A percentile compares a stretch with the other conserved stretches of the same genome.
Evolutionary conservation across 192 early-diverging fungal species (phyloP).

Genomic region (Coemansia aciculifera): DNA sequence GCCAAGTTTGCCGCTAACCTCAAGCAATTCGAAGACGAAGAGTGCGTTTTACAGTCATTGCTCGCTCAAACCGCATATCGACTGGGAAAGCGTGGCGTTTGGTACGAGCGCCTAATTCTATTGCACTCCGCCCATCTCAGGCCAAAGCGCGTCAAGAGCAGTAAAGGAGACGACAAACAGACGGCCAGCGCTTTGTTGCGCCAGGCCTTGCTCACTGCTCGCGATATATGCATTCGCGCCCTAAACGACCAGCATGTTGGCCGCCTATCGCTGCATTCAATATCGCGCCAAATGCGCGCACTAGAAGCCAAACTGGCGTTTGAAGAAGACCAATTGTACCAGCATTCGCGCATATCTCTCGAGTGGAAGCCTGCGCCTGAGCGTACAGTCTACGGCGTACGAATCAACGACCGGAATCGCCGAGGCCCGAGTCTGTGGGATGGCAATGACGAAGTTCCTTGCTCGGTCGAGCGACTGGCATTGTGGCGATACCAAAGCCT

Average conservation of each 20-base stretch:
- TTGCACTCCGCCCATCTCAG: conserved; percentile 59
- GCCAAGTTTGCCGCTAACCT: conserved; percentile 56
- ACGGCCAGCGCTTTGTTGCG: background rate
- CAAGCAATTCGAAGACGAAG: conserved; percentile 59
- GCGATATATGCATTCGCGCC: conserved; percentile 57
- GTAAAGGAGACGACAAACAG: conserved; percentile 27
- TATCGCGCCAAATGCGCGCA: conserved; percentile 36
- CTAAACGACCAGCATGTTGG: conserved; percentile 62
- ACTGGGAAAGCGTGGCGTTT: conserved; percentile 59
- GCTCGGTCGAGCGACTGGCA: conserved; percentile 64
- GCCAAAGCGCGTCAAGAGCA: conserved; percentile 28
- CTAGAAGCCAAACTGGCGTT: conserved; percentile 41
- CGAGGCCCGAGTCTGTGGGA: conserved; percentile 57
- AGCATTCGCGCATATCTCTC: conserved; percentile 28
- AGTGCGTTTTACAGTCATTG: conserved; percentile 57
- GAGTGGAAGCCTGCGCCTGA: conserved; percentile 54
- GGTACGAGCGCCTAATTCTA: conserved; percentile 68
- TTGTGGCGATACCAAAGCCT: conserved; percentile 63
- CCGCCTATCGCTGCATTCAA: conserved; percentile 39
- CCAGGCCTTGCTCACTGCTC: conserved; percentile 16
- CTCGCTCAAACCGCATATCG: conserved; percentile 61
- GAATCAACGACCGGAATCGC: conserved; percentile 22
- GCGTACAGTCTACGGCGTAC: conserved; percentile 49
- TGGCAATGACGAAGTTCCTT: conserved; percentile 49
- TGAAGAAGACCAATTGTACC: conserved; percentile 1